Evolutionary conservation across 2,329 filamentous ascomycete genomes (phyloP), one percentile per base, ranked within the genome.

Genomic region (Cercospora canescens): DNA sequence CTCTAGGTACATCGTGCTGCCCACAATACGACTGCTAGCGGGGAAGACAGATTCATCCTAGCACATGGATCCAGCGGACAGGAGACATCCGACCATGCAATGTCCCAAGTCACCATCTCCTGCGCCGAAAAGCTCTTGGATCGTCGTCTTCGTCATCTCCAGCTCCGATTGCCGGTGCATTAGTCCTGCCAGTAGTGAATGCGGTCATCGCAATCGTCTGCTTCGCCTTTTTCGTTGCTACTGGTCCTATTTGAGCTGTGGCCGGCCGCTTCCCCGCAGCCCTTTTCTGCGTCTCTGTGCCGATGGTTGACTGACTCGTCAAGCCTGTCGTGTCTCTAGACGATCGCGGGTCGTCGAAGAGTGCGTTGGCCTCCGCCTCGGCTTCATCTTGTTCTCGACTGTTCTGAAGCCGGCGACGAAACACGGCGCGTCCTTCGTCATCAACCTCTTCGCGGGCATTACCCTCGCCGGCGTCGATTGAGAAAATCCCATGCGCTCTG

Each of bases 41-140:
- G n/a, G n/a, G 12, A 50, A 50, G 7, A 16, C 24, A 26, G 11
- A 9, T 50, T 26, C 12, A 3, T 21, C 21, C 18, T 18, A 24
- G 6, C 45, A 26, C 21, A 50, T 6, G 45, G 24, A 14, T 6
- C 45, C 45, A 21, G 24, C 45, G 26, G 21, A 28, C 21, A 28
- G n/a, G 18, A 14, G 24, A 7, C 45, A 28, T 28, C 26, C 24
- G 21, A 26, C 45, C 26, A 52, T n/a, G 3, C n/a, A n/a, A 14
- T 45, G 24, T 52, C 45, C 6, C 45, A 62, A 7, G 6, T 26
- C 32, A 65, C 37, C 66, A 67, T 62, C 79, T 78, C 72, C 80
- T 81, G 65, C 83, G 78, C 69, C 82, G 81, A 68, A 88, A 87
- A 34, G 84, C 84, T 64, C 83, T 78, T 69, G 84, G 85, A 71